Conservation (phyloP, 352 stramenopile species). For the Pythium brassicae region DNA sequence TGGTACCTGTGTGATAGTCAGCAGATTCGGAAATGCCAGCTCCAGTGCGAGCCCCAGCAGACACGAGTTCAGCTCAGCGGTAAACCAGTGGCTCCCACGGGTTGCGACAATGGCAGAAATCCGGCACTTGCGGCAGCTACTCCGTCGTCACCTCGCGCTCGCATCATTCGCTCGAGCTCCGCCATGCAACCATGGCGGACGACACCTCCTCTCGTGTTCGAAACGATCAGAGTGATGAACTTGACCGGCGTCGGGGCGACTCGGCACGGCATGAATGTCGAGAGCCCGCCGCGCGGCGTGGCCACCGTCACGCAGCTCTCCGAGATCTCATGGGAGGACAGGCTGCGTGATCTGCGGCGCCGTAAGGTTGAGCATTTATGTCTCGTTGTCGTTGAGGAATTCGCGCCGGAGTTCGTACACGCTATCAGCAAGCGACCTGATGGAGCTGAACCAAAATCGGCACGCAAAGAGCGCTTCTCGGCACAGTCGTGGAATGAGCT, state of each 20-base stretch:
- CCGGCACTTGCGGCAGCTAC: too few relatives aligned
- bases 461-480: constrained; percentile 13
- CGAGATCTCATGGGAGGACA: not conserved
- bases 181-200: not conserved
- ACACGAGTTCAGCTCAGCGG: too few relatives aligned
- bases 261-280: too few relatives aligned
- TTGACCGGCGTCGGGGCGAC: not conserved
- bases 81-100: too few relatives aligned
- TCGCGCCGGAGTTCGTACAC: too few relatives aligned
- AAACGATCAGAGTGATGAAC: constrained; percentile 10
- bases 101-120: too few relatives aligned
- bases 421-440: constrained; percentile 2
- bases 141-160: too few relatives aligned
- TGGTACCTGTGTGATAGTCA: too few relatives aligned
- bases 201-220: not conserved
- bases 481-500: constrained; percentile 14
- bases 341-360: constrained; percentile 13
- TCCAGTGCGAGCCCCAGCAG: too few relatives aligned
- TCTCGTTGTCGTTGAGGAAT: constrained; percentile 1
- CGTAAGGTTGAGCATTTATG: constrained; percentile 21
- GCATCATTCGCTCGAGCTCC: too few relatives aligned
- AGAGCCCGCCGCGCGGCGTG: not conserved
- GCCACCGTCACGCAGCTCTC: not conserved
- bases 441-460: constrained; percentile 10
- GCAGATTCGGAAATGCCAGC: too few relatives aligned